These are phyloP conservation scores for Nitzschia palea DNA, from an alignment of 108 stramenopile species.

Conservation along the genomic window DNA sequence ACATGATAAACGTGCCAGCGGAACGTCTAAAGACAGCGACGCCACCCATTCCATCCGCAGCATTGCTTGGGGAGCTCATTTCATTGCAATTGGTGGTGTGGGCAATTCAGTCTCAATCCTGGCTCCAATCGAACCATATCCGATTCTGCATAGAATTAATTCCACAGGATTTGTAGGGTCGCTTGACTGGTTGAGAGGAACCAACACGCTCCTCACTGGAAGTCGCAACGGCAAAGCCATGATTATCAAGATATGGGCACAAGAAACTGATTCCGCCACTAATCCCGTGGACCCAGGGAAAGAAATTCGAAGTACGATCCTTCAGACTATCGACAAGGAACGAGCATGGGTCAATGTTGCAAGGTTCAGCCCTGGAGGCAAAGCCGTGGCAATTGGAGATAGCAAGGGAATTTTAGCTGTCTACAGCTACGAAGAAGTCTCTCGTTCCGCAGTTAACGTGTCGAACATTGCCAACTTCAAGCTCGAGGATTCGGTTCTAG, in stretches of 20 bases:
- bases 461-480: slow-evolving; percentile 46
- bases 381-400: slow-evolving; percentile 59
- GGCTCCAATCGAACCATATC: slow-evolving; percentile 59
- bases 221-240: slow-evolving; percentile 56
- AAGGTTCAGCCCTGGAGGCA: slow-evolving; percentile 58
- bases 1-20: slow-evolving; percentile 49
- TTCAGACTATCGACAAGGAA: slow-evolving; percentile 49
- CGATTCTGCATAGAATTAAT: slow-evolving; percentile 49
- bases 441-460: slow-evolving; percentile 21
- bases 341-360: slow-evolving; percentile 67
- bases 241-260: slow-evolving; percentile 45
- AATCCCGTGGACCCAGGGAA: not conserved
- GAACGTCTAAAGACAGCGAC: slow-evolving; percentile 27
- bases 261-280: slow-evolving; percentile 11
- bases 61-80: slow-evolving; percentile 66
- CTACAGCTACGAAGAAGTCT: slow-evolving; percentile 38
- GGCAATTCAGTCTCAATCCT: slow-evolving; percentile 73
- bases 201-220: slow-evolving; percentile 63
- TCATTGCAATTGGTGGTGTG: slow-evolving; percentile 71
- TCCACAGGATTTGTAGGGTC: slow-evolving; percentile 68
- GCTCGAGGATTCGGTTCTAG: slow-evolving; percentile 62
- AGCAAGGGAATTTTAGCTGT: slow-evolving; percentile 50
- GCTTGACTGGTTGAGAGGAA: slow-evolving; percentile 49
- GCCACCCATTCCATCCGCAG: slow-evolving; percentile 65
- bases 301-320: slow-evolving; percentile 42